Conservation (phyloP, 1,284 basidiomycete species). For the Melanopsichium pennsylvanicum region DNA sequence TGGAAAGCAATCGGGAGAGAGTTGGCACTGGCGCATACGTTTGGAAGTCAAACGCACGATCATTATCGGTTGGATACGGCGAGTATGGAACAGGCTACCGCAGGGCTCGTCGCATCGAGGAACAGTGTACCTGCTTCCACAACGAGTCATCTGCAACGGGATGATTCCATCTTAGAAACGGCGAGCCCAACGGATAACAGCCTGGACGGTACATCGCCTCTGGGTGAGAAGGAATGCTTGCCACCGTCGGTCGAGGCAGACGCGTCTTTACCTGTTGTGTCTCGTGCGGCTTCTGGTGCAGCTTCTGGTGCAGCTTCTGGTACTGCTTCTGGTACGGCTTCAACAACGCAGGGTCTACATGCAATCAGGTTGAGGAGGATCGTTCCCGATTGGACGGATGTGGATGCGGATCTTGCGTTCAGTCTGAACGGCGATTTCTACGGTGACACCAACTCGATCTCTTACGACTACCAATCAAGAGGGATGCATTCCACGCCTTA, state of each 20-base stretch:
- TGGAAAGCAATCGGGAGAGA: constrained; percentile 50
- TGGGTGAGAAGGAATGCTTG: constrained; percentile 13
- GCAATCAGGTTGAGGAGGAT: constrained; percentile 13
- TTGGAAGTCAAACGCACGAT: constrained; percentile 27
- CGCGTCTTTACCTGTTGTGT: too few species aligned
- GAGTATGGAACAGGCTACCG: constrained; percentile 24
- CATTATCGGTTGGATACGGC: constrained; percentile 20
- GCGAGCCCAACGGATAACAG: constrained; percentile 3
- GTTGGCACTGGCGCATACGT: constrained; percentile 39
- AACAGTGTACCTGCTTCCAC: constrained; percentile 1
- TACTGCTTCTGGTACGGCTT: too few species aligned
- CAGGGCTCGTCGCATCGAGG: constrained; percentile 18
- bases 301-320: too few species aligned
- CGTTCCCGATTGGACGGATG: constrained; percentile 45
- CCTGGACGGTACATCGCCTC: neutral
- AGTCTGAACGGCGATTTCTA: constrained; percentile 41
- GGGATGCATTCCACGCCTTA: constrained; percentile 34
- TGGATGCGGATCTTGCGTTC: constrained; percentile 43
- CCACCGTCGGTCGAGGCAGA: constrained; percentile 6
- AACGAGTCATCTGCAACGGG: neutral
- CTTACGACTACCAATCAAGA: constrained; percentile 42
- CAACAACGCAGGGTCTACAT: constrained; percentile 11
- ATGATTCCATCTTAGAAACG: constrained; percentile 14
- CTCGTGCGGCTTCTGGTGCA: too few species aligned
- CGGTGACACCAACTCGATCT: constrained; percentile 28